A percentile compares a stretch with the other conserved stretches of the same genome.
These are phyloP conservation scores for Corchorus olitorius DNA, from an alignment of 345 rosid species.

Conservation along the genomic window DNA sequence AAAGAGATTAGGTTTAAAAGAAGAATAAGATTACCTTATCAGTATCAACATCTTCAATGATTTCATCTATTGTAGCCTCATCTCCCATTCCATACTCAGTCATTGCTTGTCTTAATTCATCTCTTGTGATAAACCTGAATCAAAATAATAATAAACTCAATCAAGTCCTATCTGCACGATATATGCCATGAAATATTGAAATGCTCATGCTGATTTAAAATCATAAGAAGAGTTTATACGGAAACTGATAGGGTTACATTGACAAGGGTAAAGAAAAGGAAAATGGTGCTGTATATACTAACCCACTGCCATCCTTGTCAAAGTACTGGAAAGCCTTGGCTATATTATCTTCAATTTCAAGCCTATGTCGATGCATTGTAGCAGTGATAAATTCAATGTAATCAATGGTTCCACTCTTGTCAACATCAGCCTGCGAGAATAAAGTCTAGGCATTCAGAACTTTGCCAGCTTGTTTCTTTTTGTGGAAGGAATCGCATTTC, in stretches of 20 bases:
- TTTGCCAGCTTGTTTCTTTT: background rate
- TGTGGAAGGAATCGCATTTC: background rate
- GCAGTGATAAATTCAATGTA: conserved; percentile 87
- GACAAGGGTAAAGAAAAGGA: background rate
- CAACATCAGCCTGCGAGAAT: conserved; percentile 80
- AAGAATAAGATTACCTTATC: conserved; percentile 51
- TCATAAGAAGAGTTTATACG: background rate
- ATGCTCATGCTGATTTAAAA: background rate
- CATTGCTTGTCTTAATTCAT: conserved; percentile 78
- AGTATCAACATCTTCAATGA: conserved; percentile 78
- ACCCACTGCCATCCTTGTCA: conserved; percentile 88
- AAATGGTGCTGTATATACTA: conserved; percentile 17
- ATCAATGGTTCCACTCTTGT: conserved; percentile 79
- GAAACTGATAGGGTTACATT: background rate
- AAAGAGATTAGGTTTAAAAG: background rate
- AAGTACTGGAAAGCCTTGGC: conserved; percentile 69
- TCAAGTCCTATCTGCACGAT: background rate
- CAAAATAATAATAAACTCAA: background rate
- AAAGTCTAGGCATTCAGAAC: background rate
- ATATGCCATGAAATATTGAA: no score
- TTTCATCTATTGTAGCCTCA: conserved; percentile 73
- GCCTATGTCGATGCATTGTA: conserved; percentile 79
- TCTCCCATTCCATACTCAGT: conserved; percentile 72
- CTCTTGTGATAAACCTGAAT: conserved; percentile 76
- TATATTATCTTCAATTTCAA: conserved; percentile 82